Evolutionary conservation across 1,284 basidiomycete species (phyloP).

Genomic region (Schizophyllum commune): DNA sequence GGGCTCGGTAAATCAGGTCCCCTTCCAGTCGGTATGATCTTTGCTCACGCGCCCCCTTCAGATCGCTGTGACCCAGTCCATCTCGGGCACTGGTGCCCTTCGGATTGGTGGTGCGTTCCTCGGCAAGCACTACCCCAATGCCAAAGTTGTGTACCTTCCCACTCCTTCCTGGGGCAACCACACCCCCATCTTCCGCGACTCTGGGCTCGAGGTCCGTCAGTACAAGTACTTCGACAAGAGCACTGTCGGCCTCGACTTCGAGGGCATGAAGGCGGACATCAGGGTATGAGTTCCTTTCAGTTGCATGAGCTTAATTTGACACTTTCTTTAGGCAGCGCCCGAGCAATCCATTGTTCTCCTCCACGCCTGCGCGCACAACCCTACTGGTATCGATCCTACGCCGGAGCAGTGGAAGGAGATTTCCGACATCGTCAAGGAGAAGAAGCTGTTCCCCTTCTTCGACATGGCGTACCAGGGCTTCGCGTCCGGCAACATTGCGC

Average conservation of each 20-base stretch:
- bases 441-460: constrained; percentile 87
- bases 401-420: constrained; percentile 91
- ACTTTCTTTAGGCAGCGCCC: constrained; percentile 53
- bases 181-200: constrained; percentile 81
- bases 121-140: constrained; percentile 80
- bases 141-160: constrained; percentile 91
- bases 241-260: constrained; percentile 92
- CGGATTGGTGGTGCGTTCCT: constrained; percentile 95
- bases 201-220: constrained; percentile 86
- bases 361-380: constrained; percentile 96
- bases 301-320: neutral
- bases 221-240: constrained; percentile 96
- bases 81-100: constrained; percentile 97
- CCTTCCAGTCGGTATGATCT: constrained; percentile 2
- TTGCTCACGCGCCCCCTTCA: constrained; percentile 22
- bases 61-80: constrained; percentile 92
- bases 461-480: constrained; percentile 98
- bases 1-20: constrained; percentile 51
- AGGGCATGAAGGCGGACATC: constrained; percentile 84
- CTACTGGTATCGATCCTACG: constrained; percentile 95
- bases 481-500: constrained; percentile 82
- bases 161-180: constrained; percentile 98
- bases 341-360: constrained; percentile 78
- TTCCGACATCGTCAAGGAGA: constrained; percentile 82
- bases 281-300: constrained; percentile 36